Evolutionary conservation across 306 rosid genomes (phyloP), one percentile per base, ranked within the genome.

Genomic region (Prosopis cineraria): DNA sequence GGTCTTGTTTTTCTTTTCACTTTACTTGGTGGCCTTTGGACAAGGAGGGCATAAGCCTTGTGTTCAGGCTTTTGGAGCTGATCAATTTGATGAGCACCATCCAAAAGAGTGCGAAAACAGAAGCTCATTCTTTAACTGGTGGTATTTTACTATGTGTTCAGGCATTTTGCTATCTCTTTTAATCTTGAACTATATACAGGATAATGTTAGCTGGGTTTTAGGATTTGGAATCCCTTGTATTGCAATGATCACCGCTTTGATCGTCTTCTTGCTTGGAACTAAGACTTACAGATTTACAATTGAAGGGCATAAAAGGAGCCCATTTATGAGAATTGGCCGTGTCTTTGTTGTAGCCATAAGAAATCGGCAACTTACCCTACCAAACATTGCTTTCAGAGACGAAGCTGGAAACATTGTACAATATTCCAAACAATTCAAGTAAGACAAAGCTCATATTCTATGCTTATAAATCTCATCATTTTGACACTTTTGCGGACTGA

Each of bases 71-170:
- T 64, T 64, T 64, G 70, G 70, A n/a, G 70, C 70, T 19, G 70
- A 64, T n/a, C 70, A 64, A n/a, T 64, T 64, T n/a, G 70, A 64
- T 36, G 30, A 64, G 10, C 45, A 8, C 3, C 44, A 64, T 36
- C 45, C 45, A 19, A 4, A 64, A 19, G 70, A 64, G 1, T 3
- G 45, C 44, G n/a, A 36, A 64, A 45, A 7, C 45, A 64, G 47
- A 64, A 64, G 70, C 70, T 64, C 70, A 64, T 64, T 64, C 24
- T 62, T 62, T 17, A 62, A 62, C 4, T 62, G 68, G 68, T 62
- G 68, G 39, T 62, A 62, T 31, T 64, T n/a, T n/a, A 33, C 27
- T 1, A 64, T 64, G 70, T 64, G 45, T 36, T 12, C 17, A 36
- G 70, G 70, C 70, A 19, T 19, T 45, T 64, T 64, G 70, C 27